A percentile compares a stretch with the other conserved stretches of the same genome.
Conservation (phyloP, 169 alveolate species). For the Cryptosporidium sp. region DNA sequence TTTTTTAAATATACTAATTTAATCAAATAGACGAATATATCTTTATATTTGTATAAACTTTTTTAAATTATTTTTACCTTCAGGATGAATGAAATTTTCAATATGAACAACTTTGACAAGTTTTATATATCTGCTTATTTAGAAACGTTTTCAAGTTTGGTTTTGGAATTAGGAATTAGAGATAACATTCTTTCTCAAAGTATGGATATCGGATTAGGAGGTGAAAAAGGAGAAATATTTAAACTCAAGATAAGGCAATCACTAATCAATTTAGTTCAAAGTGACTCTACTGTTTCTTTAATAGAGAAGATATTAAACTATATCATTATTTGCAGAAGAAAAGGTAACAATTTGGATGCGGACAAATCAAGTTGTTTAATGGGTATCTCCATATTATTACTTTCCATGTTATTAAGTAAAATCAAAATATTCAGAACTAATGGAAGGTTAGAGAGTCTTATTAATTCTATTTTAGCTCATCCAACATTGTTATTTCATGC, state of each 20-base stretch:
- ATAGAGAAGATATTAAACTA: conserved; percentile 24
- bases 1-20: neutral
- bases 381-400: neutral
- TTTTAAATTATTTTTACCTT: neutral
- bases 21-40: neutral
- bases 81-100: conserved; percentile 31
- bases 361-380: neutral
- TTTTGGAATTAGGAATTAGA: neutral
- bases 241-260: conserved; percentile 10
- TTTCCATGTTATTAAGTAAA: conserved; percentile 6
- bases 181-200: neutral
- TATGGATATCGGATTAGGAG: neutral
- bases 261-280: neutral
- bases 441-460: neutral
- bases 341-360: conserved; percentile 1
- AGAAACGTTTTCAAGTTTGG: neutral
- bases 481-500: conserved; percentile 25
- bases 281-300: conserved; percentile 2
- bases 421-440: neutral
- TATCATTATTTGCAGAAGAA: conserved; percentile 13
- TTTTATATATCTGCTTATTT: conserved; percentile 3
- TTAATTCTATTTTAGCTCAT: conserved; percentile 7
- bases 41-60: neutral
- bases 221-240: neutral
- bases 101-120: conserved; percentile 9